A percentile compares a stretch with the other conserved stretches of the same genome.
Evolutionary conservation across 2,329 filamentous ascomycete species (phyloP).

Genomic region (Aspergillus tamarii): DNA sequence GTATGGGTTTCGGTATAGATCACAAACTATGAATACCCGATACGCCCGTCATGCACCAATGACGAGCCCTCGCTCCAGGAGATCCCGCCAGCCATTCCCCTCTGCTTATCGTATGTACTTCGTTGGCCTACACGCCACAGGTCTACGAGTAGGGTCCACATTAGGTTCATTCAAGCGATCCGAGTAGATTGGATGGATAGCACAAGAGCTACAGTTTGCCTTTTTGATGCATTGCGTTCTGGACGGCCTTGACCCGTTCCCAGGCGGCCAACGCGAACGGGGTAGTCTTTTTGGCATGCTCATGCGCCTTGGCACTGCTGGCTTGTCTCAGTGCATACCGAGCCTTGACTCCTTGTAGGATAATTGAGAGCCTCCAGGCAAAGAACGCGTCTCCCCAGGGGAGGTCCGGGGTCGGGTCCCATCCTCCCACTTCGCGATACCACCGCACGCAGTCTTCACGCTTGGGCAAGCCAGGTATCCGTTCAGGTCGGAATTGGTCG

Average conservation of each 20-base stretch:
- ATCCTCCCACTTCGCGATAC: constrained; percentile 71
- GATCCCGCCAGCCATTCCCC: background rate
- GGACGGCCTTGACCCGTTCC: constrained; percentile 65
- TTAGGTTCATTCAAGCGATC: constrained; percentile 1
- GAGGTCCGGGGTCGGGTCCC: constrained; percentile 64
- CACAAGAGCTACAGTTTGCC: constrained; percentile 46
- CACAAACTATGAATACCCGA: background rate
- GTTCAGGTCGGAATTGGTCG: constrained; percentile 62
- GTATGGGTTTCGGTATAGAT: background rate
- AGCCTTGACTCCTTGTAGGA: constrained; percentile 90
- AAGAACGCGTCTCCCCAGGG: constrained; percentile 68
- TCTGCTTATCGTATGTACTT: constrained; percentile 17
- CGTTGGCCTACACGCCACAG: background rate
- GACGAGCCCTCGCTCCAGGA: background rate
- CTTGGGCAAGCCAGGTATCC: constrained; percentile 68
- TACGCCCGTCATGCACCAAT: background rate
- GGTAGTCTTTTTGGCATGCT: constrained; percentile 69
- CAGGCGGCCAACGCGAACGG: constrained; percentile 80
- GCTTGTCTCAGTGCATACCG: constrained; percentile 83
- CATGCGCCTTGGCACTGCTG: constrained; percentile 78
- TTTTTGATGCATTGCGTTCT: constrained; percentile 37
- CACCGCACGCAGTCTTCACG: constrained; percentile 63
- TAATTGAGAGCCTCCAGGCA: constrained; percentile 61
- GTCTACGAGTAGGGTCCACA: background rate
- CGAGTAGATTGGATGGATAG: background rate